These are phyloP conservation scores for Smithsoniella earleae DNA, from an alignment of 163 green algal species.

Conservation along the genomic window DNA sequence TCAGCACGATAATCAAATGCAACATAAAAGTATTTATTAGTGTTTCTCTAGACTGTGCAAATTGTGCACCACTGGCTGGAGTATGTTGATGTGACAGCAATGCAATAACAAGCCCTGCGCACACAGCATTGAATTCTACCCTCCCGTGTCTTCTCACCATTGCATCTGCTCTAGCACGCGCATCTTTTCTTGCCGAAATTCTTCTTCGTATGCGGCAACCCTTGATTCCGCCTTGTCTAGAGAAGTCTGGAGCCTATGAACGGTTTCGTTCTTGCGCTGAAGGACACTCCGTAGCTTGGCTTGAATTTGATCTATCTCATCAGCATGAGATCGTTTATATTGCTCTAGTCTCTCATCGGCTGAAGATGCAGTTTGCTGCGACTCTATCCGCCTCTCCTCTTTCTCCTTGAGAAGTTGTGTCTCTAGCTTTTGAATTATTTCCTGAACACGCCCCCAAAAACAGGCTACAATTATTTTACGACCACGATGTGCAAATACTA, in stretches of 20 bases:
- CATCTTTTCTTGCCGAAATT: neutral
- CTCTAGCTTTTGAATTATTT: neutral
- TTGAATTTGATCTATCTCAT: constrained; percentile 26
- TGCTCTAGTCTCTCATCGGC: neutral
- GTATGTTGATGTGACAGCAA: too few species aligned
- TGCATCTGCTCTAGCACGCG: constrained; percentile 10
- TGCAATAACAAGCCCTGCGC: too few species aligned
- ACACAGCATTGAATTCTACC: too few species aligned
- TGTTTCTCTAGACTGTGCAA: too few species aligned
- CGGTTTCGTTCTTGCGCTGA: constrained; percentile 11
- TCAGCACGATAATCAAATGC: too few species aligned
- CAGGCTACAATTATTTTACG: neutral
- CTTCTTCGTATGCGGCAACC: constrained; percentile 13
- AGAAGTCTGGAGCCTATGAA: constrained; percentile 9
- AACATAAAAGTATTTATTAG: too few species aligned
- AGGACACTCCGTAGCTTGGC: neutral
- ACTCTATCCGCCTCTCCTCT: neutral
- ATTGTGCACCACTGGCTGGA: too few species aligned
- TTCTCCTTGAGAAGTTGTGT: neutral
- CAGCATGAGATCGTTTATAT: neutral
- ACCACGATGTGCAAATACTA: neutral
- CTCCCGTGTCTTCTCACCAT: too few species aligned
- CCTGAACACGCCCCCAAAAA: neutral
- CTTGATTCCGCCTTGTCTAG: neutral
- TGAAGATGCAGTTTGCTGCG: neutral